phyloP scores from a whole-genome alignment of 2,329 filamentous ascomycete species.

The Arachnomyces sp. region DNA sequence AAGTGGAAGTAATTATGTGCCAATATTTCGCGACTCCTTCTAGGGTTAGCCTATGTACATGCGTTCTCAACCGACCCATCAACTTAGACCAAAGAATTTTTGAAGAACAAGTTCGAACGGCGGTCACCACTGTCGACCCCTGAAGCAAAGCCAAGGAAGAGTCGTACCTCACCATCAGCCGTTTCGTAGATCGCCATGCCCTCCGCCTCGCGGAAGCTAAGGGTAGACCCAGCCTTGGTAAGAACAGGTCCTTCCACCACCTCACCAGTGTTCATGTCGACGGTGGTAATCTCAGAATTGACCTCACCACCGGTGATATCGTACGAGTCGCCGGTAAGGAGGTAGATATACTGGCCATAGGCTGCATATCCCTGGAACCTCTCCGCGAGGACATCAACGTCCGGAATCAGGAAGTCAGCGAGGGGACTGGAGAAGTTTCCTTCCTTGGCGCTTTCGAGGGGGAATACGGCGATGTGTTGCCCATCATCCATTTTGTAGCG shows the following conservation, averaged over 20 bases:
- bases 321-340: slow-evolving; percentile 14
- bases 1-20: too few species aligned
- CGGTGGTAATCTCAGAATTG: slow-evolving; percentile 13
- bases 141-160: slow-evolving; percentile 18
- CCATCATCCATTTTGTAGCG: slow-evolving; percentile 10
- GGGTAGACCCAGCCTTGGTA: slow-evolving; percentile 15
- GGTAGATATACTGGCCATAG: slow-evolving; percentile 14
- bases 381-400: slow-evolving; percentile 5
- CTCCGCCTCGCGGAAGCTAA: slow-evolving; percentile 16
- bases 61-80: too few species aligned
- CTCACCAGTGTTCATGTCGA: slow-evolving; percentile 16
- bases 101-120: slow-evolving; percentile 16
- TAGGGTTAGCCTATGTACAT: too few species aligned
- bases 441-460: slow-evolving; percentile 9
- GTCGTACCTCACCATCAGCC: slow-evolving; percentile 12
- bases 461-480: slow-evolving; percentile 14
- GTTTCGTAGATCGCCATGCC: slow-evolving; percentile 18
- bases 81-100: slow-evolving; percentile 12
- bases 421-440: slow-evolving; percentile 14
- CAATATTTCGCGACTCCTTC: too few species aligned
- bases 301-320: slow-evolving; percentile 8
- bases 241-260: slow-evolving; percentile 15
- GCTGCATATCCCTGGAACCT: slow-evolving; percentile 14
- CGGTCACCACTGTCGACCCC: slow-evolving; percentile 11
- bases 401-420: slow-evolving; percentile 12